Base-by-base conservation (phyloP, 331 rosid genomes). In the Malus hybrid region DNA sequence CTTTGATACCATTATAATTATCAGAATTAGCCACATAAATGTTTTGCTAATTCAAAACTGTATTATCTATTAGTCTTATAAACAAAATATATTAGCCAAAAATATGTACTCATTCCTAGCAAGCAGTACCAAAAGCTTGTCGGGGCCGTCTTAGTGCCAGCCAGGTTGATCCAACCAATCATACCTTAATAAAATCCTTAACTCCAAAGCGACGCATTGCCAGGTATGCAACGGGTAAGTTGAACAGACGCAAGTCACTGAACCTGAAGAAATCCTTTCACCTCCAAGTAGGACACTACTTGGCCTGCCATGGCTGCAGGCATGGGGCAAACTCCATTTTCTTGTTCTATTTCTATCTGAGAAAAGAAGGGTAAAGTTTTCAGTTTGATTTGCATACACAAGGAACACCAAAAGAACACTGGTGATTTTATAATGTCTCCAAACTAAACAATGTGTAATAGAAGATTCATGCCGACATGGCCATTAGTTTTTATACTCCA, bases 271-370 rank as follows among this genome's bases (percentile, higher is more conserved):
- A 72, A 88, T 42, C 93, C 97, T 80, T 85, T 88, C 55, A 78
- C 84, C 81, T 90, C 89, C 88, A 87, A 81, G 89, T 84, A 92
- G 39, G 85, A 64, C 84, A 81, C 86, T 71, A 90, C 90, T 81
- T 84, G 87, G 72, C 78, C 90, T 29, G 96, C 88, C 92, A 90
- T 85, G 74, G 77, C 76, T 57, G 42, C 64, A 16, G 96, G 96
- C 27, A 83, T 36, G 9, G 91, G 90, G 76, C 93, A 92, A 79
- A 81, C 71, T 68, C 88, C 96, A 60, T 65, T 73, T 34, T 74
- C 72, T 67, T 85, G 87, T 79, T 84, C 80, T 73, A 92, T 32
- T 84, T 84, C 87, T 69, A 92, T 86, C 96, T 91, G 91, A 27
- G 55, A 5, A 81, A 77, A 82, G 20, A 0, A 6, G 16, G 75